Evolutionary conservation across 129 eudicot genomes (phyloP).

Genomic region (Sambucus nigra): DNA sequence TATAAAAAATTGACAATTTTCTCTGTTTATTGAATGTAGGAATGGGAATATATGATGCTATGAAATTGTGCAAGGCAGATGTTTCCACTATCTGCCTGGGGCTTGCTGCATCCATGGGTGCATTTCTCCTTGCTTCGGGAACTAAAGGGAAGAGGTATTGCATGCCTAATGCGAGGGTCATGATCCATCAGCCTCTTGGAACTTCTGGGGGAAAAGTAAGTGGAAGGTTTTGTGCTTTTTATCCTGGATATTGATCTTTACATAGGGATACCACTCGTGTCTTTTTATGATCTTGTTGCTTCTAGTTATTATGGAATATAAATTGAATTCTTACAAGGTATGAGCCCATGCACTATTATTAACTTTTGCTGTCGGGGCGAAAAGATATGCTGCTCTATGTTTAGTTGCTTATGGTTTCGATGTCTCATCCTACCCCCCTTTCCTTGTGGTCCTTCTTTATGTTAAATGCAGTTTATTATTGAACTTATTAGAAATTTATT

Average conservation of each 20-base stretch:
- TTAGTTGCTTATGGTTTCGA: too few species aligned
- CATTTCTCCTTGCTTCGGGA: slow-evolving; percentile 91
- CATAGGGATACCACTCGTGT: too few species aligned
- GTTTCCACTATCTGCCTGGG: slow-evolving; percentile 85
- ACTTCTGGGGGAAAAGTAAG: slow-evolving; percentile 65
- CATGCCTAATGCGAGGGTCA: slow-evolving; percentile 93
- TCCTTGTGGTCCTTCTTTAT: too few species aligned
- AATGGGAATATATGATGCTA: slow-evolving; percentile 94
- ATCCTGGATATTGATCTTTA: background rate
- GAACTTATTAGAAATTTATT: too few species aligned
- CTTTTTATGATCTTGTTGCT: background rate
- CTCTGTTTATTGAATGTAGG: slow-evolving; percentile 32
- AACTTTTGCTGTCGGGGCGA: too few species aligned
- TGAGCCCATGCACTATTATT: too few species aligned
- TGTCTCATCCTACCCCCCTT: too few species aligned
- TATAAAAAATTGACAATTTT: background rate
- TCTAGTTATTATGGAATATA: background rate
- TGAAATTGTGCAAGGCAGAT: slow-evolving; percentile 94
- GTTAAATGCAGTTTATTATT: too few species aligned
- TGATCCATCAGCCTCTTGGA: slow-evolving; percentile 92
- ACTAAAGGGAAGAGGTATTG: slow-evolving; percentile 86
- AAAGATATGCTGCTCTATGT: too few species aligned
- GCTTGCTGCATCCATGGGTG: slow-evolving; percentile 98
- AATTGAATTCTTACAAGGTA: too few species aligned
- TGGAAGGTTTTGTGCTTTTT: background rate